Evolutionary conservation across 1,139 yeast genomes (phyloP).

Genomic region (Zygoascus sp.): DNA sequence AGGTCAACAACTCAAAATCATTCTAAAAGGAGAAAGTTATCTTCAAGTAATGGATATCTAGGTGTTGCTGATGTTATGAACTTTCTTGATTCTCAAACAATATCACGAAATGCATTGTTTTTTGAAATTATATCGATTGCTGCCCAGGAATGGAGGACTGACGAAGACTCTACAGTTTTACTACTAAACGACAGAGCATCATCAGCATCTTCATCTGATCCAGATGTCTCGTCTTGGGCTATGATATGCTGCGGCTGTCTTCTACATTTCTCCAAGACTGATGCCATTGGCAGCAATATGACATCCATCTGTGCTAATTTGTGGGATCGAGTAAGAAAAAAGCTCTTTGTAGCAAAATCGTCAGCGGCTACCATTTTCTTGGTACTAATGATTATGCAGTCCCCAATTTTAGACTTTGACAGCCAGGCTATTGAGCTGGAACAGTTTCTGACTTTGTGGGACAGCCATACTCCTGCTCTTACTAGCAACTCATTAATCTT

Average conservation of each 20-base stretch:
- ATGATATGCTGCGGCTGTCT: constrained; percentile 13
- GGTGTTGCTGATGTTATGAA: background rate
- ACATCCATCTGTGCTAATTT: background rate
- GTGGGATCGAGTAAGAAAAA: constrained; percentile 7
- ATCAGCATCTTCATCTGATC: background rate
- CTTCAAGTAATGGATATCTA: background rate
- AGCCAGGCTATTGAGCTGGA: constrained; percentile 3
- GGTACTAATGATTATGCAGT: constrained; percentile 1
- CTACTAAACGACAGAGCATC: background rate
- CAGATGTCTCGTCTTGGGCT: constrained; percentile 7
- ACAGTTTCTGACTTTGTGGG: constrained; percentile 12
- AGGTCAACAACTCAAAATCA: background rate
- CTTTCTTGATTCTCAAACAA: background rate
- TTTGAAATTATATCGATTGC: constrained; percentile 6
- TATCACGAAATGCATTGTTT: background rate
- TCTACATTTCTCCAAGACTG: background rate
- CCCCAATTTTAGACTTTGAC: background rate
- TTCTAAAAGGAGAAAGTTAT: background rate
- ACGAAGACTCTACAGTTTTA: background rate
- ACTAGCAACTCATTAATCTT: constrained; percentile 13
- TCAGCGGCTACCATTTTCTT: constrained; percentile 8
- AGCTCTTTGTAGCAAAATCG: constrained; percentile 7
- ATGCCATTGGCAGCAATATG: background rate
- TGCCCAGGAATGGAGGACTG: background rate
- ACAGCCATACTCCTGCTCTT: constrained; percentile 15